Evolutionary conservation across 495 filamentous ascomycete genomes (phyloP), one percentile per base, ranked within the genome.

Genomic region (Penicillium paradoxum): DNA sequence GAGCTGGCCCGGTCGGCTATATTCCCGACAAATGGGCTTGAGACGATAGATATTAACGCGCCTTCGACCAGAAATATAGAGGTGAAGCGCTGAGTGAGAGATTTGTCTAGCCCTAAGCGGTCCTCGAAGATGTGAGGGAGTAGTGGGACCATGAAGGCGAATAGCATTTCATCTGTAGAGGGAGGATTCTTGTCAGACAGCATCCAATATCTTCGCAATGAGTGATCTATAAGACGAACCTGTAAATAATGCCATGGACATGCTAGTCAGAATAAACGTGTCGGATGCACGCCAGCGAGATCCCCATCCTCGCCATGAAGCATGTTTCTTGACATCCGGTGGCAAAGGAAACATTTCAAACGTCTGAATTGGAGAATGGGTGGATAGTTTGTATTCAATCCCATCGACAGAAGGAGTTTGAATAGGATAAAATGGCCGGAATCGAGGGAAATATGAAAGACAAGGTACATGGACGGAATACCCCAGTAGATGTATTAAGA

Each of bases 91-190:
- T 66, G 64, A 1, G 57, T 60, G 7, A 54, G 33, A 14, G 51
- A 45, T 7, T 38, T 14, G 24, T 64, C 47, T 6, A 57, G 19
- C 1, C 58, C 64, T 11, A 66, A 53, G 2, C 64, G 60, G 8
- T 61, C 17, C 18, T 64, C 64, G 3, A 66, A 38, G 8, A 66
- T 50, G 22, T 52, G 53, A 18, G 64, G 64, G 8, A 66, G 58
- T 25, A 66, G 33, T n/a, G 64, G 64, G 11, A 64, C 45, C 55
- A 66, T 64, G 48, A 66, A 66, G 0, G 45, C 45, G 19, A 47
- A 47, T 7, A 47, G 14, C 32, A 47, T 24, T 37, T 47, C 45
- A 24, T 47, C 45, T 47, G 18, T 9, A 2, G n/a, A 19, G 10
- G 13, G 7, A 34, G 10, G 10, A 46, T 27, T 27, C n/a, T 25